A percentile compares a stretch with the other conserved stretches of the same genome.
Evolutionary conservation across 2,329 filamentous ascomycete genomes (phyloP).

Genomic region (Aspergillus floridensis): DNA sequence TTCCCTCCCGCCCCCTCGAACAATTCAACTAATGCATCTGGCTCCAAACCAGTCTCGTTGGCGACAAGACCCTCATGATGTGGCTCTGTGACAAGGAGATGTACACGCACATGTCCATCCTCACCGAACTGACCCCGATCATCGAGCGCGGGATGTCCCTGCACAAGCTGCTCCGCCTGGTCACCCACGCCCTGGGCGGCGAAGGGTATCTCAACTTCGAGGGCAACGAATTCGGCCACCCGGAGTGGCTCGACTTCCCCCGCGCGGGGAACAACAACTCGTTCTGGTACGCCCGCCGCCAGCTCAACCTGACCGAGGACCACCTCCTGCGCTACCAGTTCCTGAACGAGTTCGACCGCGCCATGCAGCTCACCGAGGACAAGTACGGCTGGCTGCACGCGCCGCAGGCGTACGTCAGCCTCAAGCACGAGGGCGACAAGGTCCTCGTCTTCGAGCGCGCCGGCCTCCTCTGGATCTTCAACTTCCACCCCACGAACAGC

Average conservation of each 20-base stretch:
- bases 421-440: slow-evolving; percentile 94
- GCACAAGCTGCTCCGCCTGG: slow-evolving; percentile 95
- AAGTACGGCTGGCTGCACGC: slow-evolving; percentile 90
- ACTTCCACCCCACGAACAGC: slow-evolving; percentile 82
- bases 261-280: slow-evolving; percentile 89
- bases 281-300: slow-evolving; percentile 90
- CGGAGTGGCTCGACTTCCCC: slow-evolving; percentile 98
- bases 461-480: slow-evolving; percentile 90
- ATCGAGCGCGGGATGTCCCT: slow-evolving; percentile 89
- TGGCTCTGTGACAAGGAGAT: slow-evolving; percentile 96
- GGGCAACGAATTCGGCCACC: slow-evolving; percentile 97
- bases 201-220: slow-evolving; percentile 99
- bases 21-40: not conserved
- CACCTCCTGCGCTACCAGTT: slow-evolving; percentile 79
- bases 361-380: slow-evolving; percentile 83
- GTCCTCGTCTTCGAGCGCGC: slow-evolving; percentile 93
- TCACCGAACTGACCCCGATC: slow-evolving; percentile 78
- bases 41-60: slow-evolving; percentile 67
- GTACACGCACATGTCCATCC: slow-evolving; percentile 93
- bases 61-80: slow-evolving; percentile 96
- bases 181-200: slow-evolving; percentile 87
- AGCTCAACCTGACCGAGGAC: slow-evolving; percentile 91
- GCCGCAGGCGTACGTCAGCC: slow-evolving; percentile 82
- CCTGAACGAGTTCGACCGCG: slow-evolving; percentile 88
- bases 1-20: not conserved